A percentile compares a stretch with the other conserved stretches of the same genome.
phyloP scores from a whole-genome alignment of 192 early-diverging fungal species.

The Backusella australiensis region DNA sequence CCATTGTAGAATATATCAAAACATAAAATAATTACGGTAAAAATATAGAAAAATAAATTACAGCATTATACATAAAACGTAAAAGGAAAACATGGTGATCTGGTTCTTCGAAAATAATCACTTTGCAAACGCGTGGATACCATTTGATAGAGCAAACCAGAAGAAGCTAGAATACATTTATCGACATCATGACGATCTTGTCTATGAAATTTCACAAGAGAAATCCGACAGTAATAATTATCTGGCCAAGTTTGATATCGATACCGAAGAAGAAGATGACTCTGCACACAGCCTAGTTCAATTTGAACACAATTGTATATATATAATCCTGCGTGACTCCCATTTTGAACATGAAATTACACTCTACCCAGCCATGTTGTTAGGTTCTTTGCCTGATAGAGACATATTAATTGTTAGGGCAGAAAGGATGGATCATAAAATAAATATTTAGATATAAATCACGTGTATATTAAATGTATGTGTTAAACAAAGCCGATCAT shows the following conservation, averaged over 20 bases:
- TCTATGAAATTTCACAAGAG: background rate
- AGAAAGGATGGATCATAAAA: conserved; percentile 16
- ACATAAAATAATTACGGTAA: background rate
- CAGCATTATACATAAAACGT: background rate
- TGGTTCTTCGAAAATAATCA: conserved; percentile 24
- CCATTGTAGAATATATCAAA: background rate
- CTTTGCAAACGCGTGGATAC: conserved; percentile 16
- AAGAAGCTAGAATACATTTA: conserved; percentile 23
- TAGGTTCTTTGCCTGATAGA: conserved; percentile 21
- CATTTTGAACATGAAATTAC: conserved; percentile 21
- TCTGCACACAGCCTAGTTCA: background rate
- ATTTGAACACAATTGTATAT: conserved; percentile 14
- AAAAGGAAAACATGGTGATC: conserved; percentile 9
- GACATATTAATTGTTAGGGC: conserved; percentile 22
- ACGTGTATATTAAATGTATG: conserved; percentile 2
- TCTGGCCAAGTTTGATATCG: background rate
- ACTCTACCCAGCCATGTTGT: conserved; percentile 17
- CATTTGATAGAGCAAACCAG: conserved; percentile 18
- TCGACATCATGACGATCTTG: conserved; percentile 17
- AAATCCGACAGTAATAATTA: background rate
- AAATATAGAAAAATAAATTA: background rate
- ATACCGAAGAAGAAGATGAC: conserved; percentile 18
- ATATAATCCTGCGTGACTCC: background rate
- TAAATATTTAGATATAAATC: conserved; percentile 20
- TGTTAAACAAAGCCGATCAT: conserved; percentile 8